Percentiles rank a stretch among this genome's conserved stretches.
These are phyloP conservation scores for Trichosporon sp. DNA, from an alignment of 1,284 basidiomycete genomes.

Conservation along the genomic window DNA sequence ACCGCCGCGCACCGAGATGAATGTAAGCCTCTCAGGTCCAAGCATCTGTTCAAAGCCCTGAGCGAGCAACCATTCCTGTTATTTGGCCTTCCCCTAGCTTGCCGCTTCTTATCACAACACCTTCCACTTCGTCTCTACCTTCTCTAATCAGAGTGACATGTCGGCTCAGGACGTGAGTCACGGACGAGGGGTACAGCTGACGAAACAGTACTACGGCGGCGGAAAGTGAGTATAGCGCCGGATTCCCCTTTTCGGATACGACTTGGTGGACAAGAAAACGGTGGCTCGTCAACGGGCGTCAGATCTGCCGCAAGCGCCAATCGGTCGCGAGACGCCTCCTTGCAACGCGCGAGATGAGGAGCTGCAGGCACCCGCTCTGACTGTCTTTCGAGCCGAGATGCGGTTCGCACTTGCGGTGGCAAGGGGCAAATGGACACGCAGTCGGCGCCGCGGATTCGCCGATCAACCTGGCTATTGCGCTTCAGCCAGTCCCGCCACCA, in stretches of 20 bases:
- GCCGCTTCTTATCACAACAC: neutral
- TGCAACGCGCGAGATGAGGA: neutral
- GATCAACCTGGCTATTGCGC: neutral
- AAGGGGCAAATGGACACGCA: neutral
- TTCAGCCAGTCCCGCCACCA: neutral
- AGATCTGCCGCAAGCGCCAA: too few species aligned
- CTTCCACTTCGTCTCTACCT: neutral
- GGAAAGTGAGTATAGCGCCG: constrained; percentile 12
- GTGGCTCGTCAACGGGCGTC: neutral
- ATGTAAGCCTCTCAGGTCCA: neutral
- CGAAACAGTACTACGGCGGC: constrained; percentile 11
- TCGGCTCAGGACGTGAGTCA: constrained; percentile 40
- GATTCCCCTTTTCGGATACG: neutral
- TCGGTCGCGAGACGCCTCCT: too few species aligned
- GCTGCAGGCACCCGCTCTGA: neutral
- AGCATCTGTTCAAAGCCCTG: neutral
- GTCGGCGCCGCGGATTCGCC: neutral
- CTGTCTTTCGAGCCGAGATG: neutral
- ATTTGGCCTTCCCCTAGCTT: neutral
- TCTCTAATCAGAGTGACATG: constrained; percentile 18
- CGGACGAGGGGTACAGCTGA: neutral
- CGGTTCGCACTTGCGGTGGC: neutral
- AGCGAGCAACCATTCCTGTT: neutral
- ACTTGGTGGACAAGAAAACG: neutral
- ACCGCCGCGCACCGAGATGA: neutral